phyloP scores from a whole-genome alignment of 306 rosid genomes.

The Morella rubra region DNA sequence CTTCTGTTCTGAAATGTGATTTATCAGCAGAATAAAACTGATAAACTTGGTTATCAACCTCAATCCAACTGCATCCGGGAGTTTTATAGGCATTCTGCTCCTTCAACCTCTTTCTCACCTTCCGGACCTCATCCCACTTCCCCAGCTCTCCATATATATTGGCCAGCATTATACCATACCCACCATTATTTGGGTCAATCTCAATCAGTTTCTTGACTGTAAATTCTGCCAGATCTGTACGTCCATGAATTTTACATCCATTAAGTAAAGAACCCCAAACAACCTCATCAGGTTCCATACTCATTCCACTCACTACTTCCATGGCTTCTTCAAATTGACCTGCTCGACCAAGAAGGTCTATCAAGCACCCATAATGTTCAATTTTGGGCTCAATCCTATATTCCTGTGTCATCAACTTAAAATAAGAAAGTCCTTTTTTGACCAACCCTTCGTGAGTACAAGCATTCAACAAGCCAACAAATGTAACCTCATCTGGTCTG shows the following conservation, averaged over 20 bases:
- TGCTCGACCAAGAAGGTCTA: slow-evolving; percentile 80
- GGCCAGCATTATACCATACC: slow-evolving; percentile 64
- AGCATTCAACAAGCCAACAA: slow-evolving; percentile 73
- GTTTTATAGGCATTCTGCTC: slow-evolving; percentile 50
- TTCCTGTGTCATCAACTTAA: slow-evolving; percentile 47
- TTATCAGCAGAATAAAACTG: slow-evolving; percentile 66
- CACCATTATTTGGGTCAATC: slow-evolving; percentile 67
- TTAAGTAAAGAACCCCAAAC: slow-evolving; percentile 84
- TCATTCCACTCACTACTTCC: slow-evolving; percentile 61
- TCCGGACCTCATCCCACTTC: slow-evolving; percentile 74
- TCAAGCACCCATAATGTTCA: slow-evolving; percentile 76
- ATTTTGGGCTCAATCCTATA: slow-evolving; percentile 58
- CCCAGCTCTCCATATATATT: slow-evolving; percentile 60
- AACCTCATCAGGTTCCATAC: slow-evolving; percentile 75
- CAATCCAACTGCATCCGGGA: slow-evolving; percentile 90
- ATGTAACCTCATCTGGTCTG: slow-evolving; percentile 66
- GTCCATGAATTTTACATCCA: slow-evolving; percentile 71
- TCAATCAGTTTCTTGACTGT: slow-evolving; percentile 58
- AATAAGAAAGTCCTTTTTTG: slow-evolving; percentile 59
- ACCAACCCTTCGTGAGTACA: slow-evolving; percentile 82
- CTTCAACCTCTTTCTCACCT: slow-evolving; percentile 53
- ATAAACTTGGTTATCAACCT: slow-evolving; percentile 57
- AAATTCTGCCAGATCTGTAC: slow-evolving; percentile 61
- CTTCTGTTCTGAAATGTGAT: slow-evolving; percentile 53
- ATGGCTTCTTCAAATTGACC: slow-evolving; percentile 74